phyloP scores from a whole-genome alignment of 371 early-diverging fungal species.

The Haplosporangium sp. region DNA sequence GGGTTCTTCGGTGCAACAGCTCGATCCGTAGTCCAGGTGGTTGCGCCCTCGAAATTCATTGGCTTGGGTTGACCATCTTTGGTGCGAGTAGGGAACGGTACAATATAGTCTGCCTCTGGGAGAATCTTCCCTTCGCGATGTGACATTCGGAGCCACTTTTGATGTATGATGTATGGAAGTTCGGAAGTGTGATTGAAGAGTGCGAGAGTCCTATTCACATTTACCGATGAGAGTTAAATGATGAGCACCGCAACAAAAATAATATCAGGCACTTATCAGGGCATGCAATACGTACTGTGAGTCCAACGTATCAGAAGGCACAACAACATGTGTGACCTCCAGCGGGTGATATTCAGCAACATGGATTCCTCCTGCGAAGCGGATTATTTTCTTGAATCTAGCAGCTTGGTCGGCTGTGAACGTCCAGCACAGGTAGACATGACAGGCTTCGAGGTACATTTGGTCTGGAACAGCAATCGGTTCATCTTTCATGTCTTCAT shows the following conservation, averaged over 20 bases:
- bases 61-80: conserved; percentile 18
- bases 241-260: neutral
- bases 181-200: conserved; percentile 11
- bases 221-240: no score
- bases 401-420: conserved; percentile 8
- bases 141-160: conserved; percentile 31
- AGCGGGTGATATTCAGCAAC: conserved; percentile 28
- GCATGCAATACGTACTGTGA: conserved; percentile 10
- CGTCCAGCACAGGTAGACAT: conserved; percentile 27
- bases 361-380: conserved; percentile 25
- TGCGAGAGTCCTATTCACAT: conserved; percentile 15
- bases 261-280: neutral
- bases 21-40: conserved; percentile 33
- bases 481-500: conserved; percentile 1
- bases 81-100: conserved; percentile 30
- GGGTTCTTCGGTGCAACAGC: neutral
- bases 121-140: conserved; percentile 16
- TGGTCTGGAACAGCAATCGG: conserved; percentile 6
- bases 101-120: conserved; percentile 32
- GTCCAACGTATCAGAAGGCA: conserved; percentile 25
- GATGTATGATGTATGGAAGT: conserved; percentile 32
- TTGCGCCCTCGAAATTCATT: conserved; percentile 9
- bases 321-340: conserved; percentile 42
- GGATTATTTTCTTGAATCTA: conserved; percentile 31
- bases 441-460: conserved; percentile 34